phyloP scores from a whole-genome alignment of 495 filamentous ascomycete genomes.

The Trichoderma asperelloides region DNA sequence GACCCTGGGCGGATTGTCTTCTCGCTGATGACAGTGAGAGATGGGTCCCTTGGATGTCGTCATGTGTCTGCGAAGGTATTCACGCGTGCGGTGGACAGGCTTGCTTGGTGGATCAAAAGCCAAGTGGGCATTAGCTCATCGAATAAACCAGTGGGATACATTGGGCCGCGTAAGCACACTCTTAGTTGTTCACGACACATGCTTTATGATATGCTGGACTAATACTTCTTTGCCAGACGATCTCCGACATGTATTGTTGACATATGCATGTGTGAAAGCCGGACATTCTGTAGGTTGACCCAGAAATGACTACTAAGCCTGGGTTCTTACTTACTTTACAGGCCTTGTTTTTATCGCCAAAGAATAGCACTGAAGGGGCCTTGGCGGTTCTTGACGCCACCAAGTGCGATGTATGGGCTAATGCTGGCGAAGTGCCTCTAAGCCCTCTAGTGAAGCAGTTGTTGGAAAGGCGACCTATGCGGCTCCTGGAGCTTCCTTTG shows the following conservation, averaged over 20 bases:
- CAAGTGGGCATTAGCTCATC: conserved; percentile 8
- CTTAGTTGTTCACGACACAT: background rate
- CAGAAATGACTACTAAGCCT: background rate
- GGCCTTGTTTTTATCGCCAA: conserved; percentile 20
- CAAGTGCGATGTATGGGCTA: conserved; percentile 16
- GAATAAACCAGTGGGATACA: conserved; percentile 17
- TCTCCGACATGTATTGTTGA: conserved; percentile 16
- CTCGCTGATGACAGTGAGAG: conserved; percentile 12
- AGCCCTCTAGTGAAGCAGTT: conserved; percentile 7
- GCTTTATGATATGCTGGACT: background rate
- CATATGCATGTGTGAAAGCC: conserved; percentile 20
- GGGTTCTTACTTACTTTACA: background rate
- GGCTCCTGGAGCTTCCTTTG: conserved; percentile 13
- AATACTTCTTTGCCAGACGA: conserved; percentile 13
- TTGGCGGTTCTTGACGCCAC: conserved; percentile 17
- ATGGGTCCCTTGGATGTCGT: conserved; percentile 9
- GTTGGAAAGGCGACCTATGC: conserved; percentile 14
- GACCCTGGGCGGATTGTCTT: conserved; percentile 19
- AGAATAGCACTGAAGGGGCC: conserved; percentile 20
- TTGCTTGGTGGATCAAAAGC: conserved; percentile 18
- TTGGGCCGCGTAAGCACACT: conserved; percentile 17
- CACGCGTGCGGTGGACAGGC: conserved; percentile 20
- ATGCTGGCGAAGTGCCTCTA: conserved; percentile 11
- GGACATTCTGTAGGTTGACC: conserved; percentile 19
- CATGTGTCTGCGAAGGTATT: conserved; percentile 17